A percentile compares a stretch with the other conserved stretches of the same genome.
Conservation (phyloP, 192 early-diverging fungal genomes). For the Linderina pennispora region DNA sequence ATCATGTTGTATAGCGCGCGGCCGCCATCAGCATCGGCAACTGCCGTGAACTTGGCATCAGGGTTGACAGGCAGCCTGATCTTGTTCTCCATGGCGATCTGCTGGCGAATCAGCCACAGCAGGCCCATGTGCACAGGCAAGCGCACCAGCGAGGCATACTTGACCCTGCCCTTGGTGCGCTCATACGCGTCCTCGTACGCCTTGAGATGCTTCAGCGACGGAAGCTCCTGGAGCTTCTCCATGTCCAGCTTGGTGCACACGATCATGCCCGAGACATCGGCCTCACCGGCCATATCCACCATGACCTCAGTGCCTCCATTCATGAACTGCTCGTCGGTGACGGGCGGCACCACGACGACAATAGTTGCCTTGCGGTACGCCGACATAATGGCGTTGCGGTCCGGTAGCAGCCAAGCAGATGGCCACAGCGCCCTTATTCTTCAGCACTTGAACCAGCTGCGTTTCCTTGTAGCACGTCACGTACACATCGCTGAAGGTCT, state of each 20-base stretch:
- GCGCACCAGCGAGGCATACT: constrained; percentile 37
- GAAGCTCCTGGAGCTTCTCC: constrained; percentile 15
- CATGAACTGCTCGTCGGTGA: constrained; percentile 35
- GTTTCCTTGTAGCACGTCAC: constrained; percentile 26
- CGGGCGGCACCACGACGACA: constrained; percentile 33
- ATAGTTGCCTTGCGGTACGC: constrained; percentile 33
- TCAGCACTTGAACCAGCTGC: constrained; percentile 26
- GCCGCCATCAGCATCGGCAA: constrained; percentile 20
- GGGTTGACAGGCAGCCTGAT: constrained; percentile 19
- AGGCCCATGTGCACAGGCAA: constrained; percentile 38
- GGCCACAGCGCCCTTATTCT: constrained; percentile 24
- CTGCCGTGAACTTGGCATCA: constrained; percentile 28
- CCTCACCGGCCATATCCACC: constrained; percentile 28
- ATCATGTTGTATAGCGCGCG: constrained; percentile 41
- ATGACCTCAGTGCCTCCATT: constrained; percentile 15
- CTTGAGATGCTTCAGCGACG: constrained; percentile 20
- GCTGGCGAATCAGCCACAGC: constrained; percentile 39
- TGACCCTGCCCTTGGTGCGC: constrained; percentile 21
- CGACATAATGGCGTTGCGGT: constrained; percentile 14
- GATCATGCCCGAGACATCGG: constrained; percentile 28
- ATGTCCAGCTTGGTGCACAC: constrained; percentile 39
- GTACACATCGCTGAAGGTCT: constrained; percentile 17
- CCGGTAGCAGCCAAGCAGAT: constrained; percentile 20
- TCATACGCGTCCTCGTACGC: constrained; percentile 31
- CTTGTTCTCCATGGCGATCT: constrained; percentile 24